A percentile compares a stretch with the other conserved stretches of the same genome.
phyloP scores from a whole-genome alignment of 352 stramenopile genomes.

The Phytopythium litorale region DNA sequence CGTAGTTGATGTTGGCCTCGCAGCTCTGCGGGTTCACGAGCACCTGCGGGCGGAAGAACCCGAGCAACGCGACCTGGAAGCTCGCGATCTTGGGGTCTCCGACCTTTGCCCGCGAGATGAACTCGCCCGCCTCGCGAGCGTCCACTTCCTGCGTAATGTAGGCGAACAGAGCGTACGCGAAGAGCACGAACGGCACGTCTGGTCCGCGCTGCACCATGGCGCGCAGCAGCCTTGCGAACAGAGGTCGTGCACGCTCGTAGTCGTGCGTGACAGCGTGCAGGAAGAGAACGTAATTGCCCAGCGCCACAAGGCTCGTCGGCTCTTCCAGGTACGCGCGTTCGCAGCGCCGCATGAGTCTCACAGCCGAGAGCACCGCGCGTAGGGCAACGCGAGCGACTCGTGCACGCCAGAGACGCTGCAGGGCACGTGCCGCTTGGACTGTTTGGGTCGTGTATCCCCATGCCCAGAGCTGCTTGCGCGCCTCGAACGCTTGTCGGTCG shows the following conservation, averaged over 20 bases:
- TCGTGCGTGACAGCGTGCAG: constrained; percentile 74
- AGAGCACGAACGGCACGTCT: constrained; percentile 76
- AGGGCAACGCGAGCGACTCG: constrained; percentile 54
- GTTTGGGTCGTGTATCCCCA: constrained; percentile 72
- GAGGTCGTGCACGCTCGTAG: constrained; percentile 66
- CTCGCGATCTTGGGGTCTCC: constrained; percentile 50
- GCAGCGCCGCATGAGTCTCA: constrained; percentile 67
- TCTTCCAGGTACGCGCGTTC: constrained; percentile 74
- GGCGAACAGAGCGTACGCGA: constrained; percentile 72
- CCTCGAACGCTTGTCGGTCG: constrained; percentile 41
- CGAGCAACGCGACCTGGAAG: constrained; percentile 76
- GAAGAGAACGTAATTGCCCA: constrained; percentile 84
- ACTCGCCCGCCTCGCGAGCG: constrained; percentile 50
- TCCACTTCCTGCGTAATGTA: constrained; percentile 76
- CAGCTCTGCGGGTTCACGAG: constrained; percentile 52
- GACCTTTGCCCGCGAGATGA: constrained; percentile 54
- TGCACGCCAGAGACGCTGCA: constrained; percentile 58
- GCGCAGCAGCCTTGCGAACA: constrained; percentile 66
- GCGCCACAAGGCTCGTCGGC: constrained; percentile 63
- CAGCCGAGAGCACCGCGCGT: constrained; percentile 50
- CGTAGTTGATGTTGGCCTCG: constrained; percentile 81
- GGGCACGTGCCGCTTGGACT: constrained; percentile 32
- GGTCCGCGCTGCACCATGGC: constrained; percentile 76
- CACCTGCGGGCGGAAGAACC: constrained; percentile 68
- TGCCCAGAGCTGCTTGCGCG: constrained; percentile 41